phyloP scores from a whole-genome alignment of 2,329 filamentous ascomycete genomes.

The Paramyrothecium sp. region DNA sequence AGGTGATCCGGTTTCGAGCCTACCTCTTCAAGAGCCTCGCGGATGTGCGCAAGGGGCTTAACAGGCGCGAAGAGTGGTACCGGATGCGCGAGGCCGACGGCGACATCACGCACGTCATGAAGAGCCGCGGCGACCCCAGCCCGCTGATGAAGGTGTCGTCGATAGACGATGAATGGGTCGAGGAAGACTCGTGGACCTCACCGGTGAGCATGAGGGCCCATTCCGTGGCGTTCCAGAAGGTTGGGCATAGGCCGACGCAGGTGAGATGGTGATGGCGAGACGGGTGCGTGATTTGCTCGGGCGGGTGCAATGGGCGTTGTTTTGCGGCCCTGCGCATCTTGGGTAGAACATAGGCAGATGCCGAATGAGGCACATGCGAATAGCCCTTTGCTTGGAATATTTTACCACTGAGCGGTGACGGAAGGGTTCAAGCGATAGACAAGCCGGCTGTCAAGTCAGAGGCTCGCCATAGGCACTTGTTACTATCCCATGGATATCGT shows the following conservation, averaged over 20 bases:
- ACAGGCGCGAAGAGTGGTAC: slow-evolving; percentile 6
- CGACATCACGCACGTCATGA: slow-evolving; percentile 9
- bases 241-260: background rate
- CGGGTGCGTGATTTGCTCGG: too few relatives aligned
- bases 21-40: slow-evolving; percentile 3
- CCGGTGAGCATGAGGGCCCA: background rate
- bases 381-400: too few relatives aligned
- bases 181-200: slow-evolving; percentile 9
- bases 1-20: slow-evolving; percentile 2
- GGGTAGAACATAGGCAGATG: too few relatives aligned
- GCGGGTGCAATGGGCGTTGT: too few relatives aligned
- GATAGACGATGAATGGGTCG: slow-evolving; percentile 14
- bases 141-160: slow-evolving; percentile 13
- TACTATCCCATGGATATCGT: too few relatives aligned
- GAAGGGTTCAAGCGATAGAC: too few relatives aligned
- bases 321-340: too few relatives aligned
- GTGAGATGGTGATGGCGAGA: background rate
- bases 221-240: background rate
- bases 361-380: too few relatives aligned
- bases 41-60: background rate
- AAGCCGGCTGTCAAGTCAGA: too few relatives aligned
- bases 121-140: slow-evolving; percentile 18
- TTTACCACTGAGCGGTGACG: too few relatives aligned
- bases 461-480: too few relatives aligned
- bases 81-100: background rate